Conservation (phyloP, 1,284 basidiomycete genomes). For the Apiotrichum laibachii region DNA sequence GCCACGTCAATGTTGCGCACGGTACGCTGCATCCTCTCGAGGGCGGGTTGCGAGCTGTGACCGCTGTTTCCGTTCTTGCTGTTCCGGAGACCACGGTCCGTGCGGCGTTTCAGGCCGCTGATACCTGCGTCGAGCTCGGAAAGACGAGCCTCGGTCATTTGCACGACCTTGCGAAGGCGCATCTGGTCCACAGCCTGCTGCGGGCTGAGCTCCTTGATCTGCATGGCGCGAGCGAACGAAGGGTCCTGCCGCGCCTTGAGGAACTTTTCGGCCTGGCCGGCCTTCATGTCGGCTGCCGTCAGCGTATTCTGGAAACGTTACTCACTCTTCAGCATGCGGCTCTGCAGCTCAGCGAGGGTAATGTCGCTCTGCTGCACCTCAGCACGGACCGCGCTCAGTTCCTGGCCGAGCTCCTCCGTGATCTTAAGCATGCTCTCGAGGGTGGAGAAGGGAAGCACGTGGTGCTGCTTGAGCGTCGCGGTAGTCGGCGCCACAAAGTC, state of each 20-base stretch:
- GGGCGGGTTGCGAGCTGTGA: slow-evolving; percentile 25
- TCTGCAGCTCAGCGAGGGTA: slow-evolving; percentile 52
- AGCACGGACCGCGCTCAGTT: slow-evolving; percentile 34
- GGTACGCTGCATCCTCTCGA: slow-evolving; percentile 54
- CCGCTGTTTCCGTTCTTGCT: slow-evolving; percentile 9
- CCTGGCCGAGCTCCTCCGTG: slow-evolving; percentile 28
- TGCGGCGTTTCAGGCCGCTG: slow-evolving; percentile 38
- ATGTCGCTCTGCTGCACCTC: slow-evolving; percentile 33
- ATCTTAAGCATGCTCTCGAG: slow-evolving; percentile 32
- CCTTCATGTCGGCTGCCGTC: slow-evolving; percentile 50
- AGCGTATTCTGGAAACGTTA: neutral
- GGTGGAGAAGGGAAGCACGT: slow-evolving; percentile 36
- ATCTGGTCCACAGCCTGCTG: slow-evolving; percentile 55
- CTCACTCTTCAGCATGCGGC: slow-evolving; percentile 53
- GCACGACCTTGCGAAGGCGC: slow-evolving; percentile 49
- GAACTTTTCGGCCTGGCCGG: slow-evolving; percentile 53
- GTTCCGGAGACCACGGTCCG: slow-evolving; percentile 12
- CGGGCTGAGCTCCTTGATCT: slow-evolving; percentile 54
- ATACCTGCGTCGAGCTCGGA: slow-evolving; percentile 46
- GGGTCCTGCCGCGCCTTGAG: slow-evolving; percentile 54
- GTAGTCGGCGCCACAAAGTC: slow-evolving; percentile 22
- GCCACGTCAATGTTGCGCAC: slow-evolving; percentile 54
- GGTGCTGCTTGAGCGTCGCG: slow-evolving; percentile 28
- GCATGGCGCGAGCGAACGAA: slow-evolving; percentile 52
- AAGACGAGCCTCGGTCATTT: slow-evolving; percentile 50